phyloP scores from a whole-genome alignment of 805 yeast genomes.

The Phaffomyces antillensis region DNA sequence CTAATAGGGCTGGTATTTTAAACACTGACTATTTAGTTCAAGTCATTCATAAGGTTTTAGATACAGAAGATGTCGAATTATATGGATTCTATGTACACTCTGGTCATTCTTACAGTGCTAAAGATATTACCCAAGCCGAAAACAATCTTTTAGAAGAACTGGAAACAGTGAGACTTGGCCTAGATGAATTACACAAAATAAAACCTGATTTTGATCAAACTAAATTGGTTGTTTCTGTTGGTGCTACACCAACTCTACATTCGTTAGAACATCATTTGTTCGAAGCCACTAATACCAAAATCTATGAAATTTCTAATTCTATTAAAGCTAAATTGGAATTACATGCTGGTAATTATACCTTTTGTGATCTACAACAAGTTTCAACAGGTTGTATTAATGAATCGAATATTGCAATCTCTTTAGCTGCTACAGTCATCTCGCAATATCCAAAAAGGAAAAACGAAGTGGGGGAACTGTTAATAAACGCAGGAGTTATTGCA shows the following conservation, averaged over 20 bases:
- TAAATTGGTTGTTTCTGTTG: constrained; percentile 54
- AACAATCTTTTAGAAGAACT: constrained; percentile 49
- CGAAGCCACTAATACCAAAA: constrained; percentile 9
- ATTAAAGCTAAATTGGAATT: constrained; percentile 46
- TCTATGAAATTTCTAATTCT: constrained; percentile 12
- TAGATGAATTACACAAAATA: constrained; percentile 24
- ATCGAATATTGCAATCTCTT: constrained; percentile 41
- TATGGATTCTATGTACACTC: constrained; percentile 76
- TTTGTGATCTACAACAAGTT: constrained; percentile 72
- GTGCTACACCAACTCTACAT: constrained; percentile 79
- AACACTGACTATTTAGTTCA: constrained; percentile 28
- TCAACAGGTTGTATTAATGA: constrained; percentile 52
- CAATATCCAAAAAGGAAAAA: constrained; percentile 48
- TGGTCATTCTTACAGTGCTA: constrained; percentile 62
- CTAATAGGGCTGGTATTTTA: constrained; percentile 57
- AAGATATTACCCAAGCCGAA: constrained; percentile 39
- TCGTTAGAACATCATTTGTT: constrained; percentile 33
- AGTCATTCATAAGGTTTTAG: constrained; percentile 28
- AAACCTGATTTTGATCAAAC: constrained; percentile 32
- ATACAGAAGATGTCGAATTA: constrained; percentile 32
- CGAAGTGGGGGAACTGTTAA: constrained; percentile 51
- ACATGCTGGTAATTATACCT: constrained; percentile 77
- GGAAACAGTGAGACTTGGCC: constrained; percentile 48
- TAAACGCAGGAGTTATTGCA: constrained; percentile 70
- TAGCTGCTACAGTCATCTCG: constrained; percentile 54